A percentile compares a stretch with the other conserved stretches of the same genome.
Evolutionary conservation across 345 rosid genomes (phyloP).

Genomic region (Linum usitatissimum): DNA sequence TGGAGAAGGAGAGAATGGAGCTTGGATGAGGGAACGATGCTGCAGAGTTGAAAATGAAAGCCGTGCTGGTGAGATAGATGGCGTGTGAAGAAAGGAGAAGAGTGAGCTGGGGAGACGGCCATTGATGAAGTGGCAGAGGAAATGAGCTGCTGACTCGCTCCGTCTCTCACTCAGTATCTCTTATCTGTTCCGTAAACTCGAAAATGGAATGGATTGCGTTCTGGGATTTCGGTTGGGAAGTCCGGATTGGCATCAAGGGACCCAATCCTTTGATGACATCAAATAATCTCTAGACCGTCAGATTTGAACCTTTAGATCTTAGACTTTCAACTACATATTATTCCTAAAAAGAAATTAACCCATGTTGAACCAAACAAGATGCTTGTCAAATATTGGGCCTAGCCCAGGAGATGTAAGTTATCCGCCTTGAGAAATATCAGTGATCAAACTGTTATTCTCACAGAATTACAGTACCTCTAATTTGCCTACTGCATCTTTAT

Average conservation of each 20-base stretch:
- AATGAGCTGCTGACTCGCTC: background rate
- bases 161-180: background rate
- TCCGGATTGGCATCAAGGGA: background rate
- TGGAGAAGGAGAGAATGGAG: conserved; percentile 11
- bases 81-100: background rate
- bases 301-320: no score
- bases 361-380: no score
- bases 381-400: no score
- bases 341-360: no score
- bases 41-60: conserved; percentile 9
- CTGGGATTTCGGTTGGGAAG: background rate
- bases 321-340: no score
- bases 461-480: background rate
- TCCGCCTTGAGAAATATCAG: background rate
- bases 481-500: background rate
- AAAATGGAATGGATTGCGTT: background rate
- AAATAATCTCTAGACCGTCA: no score
- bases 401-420: no score
- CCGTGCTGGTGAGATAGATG: background rate
- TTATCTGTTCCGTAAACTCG: background rate
- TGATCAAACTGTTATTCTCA: background rate
- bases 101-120: background rate
- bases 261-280: no score
- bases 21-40: conserved; percentile 15
- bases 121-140: conserved; percentile 1